Evolutionary conservation across 108 stramenopile species (phyloP).

Genomic region (Poteriospumella lacustris): DNA sequence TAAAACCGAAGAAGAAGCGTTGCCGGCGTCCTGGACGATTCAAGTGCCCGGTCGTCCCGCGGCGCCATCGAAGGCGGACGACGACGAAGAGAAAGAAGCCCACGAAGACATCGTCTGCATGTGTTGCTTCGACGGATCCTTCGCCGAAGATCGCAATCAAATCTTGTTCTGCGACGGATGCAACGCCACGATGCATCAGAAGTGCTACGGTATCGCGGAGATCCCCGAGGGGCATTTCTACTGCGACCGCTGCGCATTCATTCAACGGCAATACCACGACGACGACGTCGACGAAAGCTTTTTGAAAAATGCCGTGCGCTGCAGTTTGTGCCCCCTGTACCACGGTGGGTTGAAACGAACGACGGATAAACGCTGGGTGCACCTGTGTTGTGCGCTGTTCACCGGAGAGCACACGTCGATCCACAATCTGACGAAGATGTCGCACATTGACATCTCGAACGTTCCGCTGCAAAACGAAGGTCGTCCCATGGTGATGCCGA

Average conservation of each 20-base stretch:
- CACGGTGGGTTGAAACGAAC: constrained; percentile 36
- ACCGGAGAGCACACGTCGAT: not conserved
- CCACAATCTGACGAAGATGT: constrained; percentile 25
- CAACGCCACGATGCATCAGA: constrained; percentile 29
- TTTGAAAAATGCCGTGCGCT: not conserved
- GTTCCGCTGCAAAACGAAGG: not conserved
- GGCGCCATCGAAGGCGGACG: not conserved
- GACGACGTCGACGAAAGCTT: not conserved
- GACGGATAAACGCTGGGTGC: constrained; percentile 16
- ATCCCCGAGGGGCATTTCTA: constrained; percentile 31
- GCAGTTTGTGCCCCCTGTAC: constrained; percentile 27
- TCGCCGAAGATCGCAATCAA: constrained; percentile 19
- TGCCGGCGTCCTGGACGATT: constrained; percentile 32
- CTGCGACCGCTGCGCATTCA: constrained; percentile 16
- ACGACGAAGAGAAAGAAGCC: not conserved
- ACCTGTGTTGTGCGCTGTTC: constrained; percentile 20
- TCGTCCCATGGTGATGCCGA: not conserved
- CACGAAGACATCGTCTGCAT: constrained; percentile 32
- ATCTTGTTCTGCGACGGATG: constrained; percentile 36
- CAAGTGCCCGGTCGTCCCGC: constrained; percentile 26
- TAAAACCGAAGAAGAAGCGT: constrained; percentile 14
- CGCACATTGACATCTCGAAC: constrained; percentile 10
- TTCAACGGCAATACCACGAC: not conserved
- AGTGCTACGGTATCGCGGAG: constrained; percentile 31
- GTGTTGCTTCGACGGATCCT: constrained; percentile 34